A percentile compares a stretch with the other conserved stretches of the same genome.
Conservation (phyloP, 495 filamentous ascomycete genomes). For the Daldinia loculata region DNA sequence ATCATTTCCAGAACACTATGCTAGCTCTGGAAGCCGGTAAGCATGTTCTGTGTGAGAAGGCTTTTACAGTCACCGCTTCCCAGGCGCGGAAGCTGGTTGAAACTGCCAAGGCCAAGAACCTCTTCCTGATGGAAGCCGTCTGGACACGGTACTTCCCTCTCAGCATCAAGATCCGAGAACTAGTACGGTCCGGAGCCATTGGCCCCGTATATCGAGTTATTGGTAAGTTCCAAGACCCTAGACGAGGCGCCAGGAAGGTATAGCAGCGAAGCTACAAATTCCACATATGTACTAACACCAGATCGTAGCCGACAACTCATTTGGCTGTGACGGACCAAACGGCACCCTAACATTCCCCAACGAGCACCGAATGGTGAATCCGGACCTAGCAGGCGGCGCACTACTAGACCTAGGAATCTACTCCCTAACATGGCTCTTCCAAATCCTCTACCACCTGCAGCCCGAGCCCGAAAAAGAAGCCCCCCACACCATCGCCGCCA, state of each 20-base stretch:
- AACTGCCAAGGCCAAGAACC: slow-evolving; percentile 76
- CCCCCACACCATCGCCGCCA: slow-evolving; percentile 61
- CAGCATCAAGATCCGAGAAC: slow-evolving; percentile 74
- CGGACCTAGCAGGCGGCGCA: slow-evolving; percentile 84
- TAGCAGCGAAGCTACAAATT: background rate
- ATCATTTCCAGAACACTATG: slow-evolving; percentile 93
- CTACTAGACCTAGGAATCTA: slow-evolving; percentile 89
- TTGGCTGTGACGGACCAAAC: slow-evolving; percentile 51
- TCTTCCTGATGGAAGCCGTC: slow-evolving; percentile 96
- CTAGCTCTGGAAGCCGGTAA: slow-evolving; percentile 84
- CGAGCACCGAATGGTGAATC: slow-evolving; percentile 83
- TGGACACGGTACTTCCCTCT: slow-evolving; percentile 95
- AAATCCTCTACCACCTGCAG: slow-evolving; percentile 84
- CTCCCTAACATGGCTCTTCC: slow-evolving; percentile 92
- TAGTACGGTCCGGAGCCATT: slow-evolving; percentile 73
- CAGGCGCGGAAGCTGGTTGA: slow-evolving; percentile 80
- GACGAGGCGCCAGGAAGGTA: background rate
- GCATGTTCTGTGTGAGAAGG: slow-evolving; percentile 91
- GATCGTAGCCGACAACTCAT: slow-evolving; percentile 65
- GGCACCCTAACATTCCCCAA: slow-evolving; percentile 58
- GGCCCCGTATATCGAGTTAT: slow-evolving; percentile 80
- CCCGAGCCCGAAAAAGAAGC: slow-evolving; percentile 64
- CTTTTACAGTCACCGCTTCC: slow-evolving; percentile 87
- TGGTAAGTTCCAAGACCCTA: slow-evolving; percentile 49
- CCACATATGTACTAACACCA: slow-evolving; percentile 20